Conservation (phyloP, 169 alveolate species). For the Pseudocohnilembus persalinus region DNA sequence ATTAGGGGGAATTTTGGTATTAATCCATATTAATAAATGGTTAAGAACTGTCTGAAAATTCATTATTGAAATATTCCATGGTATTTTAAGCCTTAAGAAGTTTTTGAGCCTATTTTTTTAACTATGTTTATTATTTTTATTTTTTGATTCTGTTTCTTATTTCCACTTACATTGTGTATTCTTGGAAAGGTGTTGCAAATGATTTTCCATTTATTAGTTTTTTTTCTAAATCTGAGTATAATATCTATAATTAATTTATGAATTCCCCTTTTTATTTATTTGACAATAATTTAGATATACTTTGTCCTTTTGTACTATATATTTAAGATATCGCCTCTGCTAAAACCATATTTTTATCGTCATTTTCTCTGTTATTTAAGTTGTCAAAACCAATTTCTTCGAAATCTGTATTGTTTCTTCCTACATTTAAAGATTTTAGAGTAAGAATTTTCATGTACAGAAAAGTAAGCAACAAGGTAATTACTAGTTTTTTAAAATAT, state of each 20-base stretch:
- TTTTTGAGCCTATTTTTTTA: background rate
- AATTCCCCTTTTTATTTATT: background rate
- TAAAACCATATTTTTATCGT: background rate
- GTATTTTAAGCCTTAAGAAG: no score
- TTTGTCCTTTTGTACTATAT: background rate
- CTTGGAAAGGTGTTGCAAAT: background rate
- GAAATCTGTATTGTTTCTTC: background rate
- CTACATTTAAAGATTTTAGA: no score
- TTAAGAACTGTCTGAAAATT: no score
- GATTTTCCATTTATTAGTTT: no score
- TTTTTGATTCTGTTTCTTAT: background rate
- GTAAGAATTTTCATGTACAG: no score
- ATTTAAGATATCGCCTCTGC: background rate
- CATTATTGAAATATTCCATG: no score
- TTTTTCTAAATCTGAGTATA: background rate
- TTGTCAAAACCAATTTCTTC: background rate
- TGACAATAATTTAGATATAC: background rate
- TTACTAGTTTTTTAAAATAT: no score
- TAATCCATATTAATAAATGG: no score
- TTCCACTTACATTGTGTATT: background rate
- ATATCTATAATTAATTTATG: background rate
- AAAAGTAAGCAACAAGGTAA: no score
- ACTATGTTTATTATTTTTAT: no score
- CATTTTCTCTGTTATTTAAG: background rate
- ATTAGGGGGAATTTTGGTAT: no score